These are phyloP conservation scores for Wickerhamiella azyma DNA, from an alignment of 805 yeast genomes.

Conservation along the genomic window DNA sequence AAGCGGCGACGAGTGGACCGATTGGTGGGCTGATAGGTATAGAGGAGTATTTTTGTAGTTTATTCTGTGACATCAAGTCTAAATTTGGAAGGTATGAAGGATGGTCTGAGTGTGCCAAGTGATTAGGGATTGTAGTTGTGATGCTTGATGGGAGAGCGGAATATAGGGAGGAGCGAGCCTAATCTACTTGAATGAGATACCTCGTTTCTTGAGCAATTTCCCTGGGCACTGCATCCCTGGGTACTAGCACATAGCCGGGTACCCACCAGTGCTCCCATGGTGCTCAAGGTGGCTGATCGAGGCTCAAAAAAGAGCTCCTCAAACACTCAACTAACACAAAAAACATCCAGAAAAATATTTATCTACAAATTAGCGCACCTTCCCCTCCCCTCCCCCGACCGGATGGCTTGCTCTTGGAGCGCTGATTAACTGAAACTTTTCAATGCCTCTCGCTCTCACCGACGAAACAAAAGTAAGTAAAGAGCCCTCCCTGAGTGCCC, in stretches of 20 bases:
- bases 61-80: background rate
- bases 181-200: no score
- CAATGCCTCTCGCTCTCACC: slow-evolving; percentile 24
- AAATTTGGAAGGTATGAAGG: background rate
- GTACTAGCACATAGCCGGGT: no score
- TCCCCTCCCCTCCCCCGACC: background rate
- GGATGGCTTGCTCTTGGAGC: background rate
- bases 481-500: background rate
- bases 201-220: no score
- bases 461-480: slow-evolving; percentile 30
- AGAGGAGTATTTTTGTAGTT: background rate
- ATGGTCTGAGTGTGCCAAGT: background rate
- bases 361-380: background rate
- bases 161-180: no score
- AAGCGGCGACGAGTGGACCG: slow-evolving; percentile 12
- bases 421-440: slow-evolving; percentile 1
- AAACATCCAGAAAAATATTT: background rate
- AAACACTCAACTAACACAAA: no score
- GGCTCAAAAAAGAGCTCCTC: no score
- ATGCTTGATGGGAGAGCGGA: no score
- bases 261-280: no score
- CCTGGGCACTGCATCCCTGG: no score
- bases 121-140: background rate
- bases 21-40: slow-evolving; percentile 15
- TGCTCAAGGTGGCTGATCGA: no score